Evolutionary conservation across 148 eudicot genomes (phyloP).

Genomic region (Spergularia bocconei): DNA sequence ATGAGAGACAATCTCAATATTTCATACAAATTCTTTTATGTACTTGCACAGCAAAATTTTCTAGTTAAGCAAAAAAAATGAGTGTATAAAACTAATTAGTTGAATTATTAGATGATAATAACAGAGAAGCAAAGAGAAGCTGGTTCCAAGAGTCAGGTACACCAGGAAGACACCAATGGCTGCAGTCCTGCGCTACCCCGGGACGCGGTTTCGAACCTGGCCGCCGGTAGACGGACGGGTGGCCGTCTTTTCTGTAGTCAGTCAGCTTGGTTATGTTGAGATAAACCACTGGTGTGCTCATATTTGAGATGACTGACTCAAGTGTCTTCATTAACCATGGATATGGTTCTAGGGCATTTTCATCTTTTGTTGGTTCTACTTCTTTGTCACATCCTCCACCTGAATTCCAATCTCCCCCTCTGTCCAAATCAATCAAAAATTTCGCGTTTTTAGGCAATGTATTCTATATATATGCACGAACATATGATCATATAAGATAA

Average conservation of each 20-base stretch:
- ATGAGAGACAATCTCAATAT: neutral
- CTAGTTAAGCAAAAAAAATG: neutral
- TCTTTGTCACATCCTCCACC: conserved; percentile 55
- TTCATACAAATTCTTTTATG: neutral
- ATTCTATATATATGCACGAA: too few species aligned
- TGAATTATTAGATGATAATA: conserved; percentile 19
- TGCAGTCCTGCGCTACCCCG: conserved; percentile 54
- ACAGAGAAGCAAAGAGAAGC: conserved; percentile 52
- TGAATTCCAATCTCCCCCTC: conserved; percentile 67
- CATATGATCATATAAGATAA: too few species aligned
- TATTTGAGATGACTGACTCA: conserved; percentile 39
- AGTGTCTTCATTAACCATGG: conserved; percentile 50
- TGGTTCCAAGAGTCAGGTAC: conserved; percentile 89
- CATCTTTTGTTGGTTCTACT: conserved; percentile 44
- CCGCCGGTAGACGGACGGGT: conserved; percentile 56
- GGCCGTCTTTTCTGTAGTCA: conserved; percentile 68
- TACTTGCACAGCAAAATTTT: neutral
- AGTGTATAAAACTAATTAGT: neutral
- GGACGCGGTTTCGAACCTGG: conserved; percentile 7
- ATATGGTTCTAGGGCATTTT: conserved; percentile 35
- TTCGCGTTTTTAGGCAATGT: too few species aligned
- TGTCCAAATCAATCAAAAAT: conserved; percentile 9
- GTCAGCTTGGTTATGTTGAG: conserved; percentile 67
- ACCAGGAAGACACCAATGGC: conserved; percentile 96
- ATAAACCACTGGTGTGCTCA: conserved; percentile 52